Base-by-base conservation (phyloP, 2,329 filamentous ascomycete species). In the Aureobasidium pullulans region DNA sequence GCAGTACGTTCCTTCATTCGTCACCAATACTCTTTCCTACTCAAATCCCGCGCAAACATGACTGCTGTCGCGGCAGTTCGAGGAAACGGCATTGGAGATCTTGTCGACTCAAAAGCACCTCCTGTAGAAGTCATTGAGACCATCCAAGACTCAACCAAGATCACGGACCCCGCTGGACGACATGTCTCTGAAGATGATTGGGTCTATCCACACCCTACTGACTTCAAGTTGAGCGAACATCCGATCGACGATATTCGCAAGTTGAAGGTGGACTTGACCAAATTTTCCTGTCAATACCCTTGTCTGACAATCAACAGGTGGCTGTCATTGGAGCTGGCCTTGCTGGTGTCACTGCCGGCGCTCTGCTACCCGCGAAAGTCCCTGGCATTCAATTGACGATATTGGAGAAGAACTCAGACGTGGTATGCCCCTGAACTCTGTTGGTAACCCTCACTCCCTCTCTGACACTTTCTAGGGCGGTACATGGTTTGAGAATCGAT, bases 311-410 rank as follows among this genome's bases (percentile, higher is more conserved):
- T 19, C 19, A 13, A 4, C 9, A 43, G 23, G 84, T 87, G 1
- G 82, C 79, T 0, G 78, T 88, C 0, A 80, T 88, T 34, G 86
- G 86, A 1, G 85, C 84, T 8, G 86, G 85, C 0, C 71, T 88
- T 0, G 71, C 83, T 0, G 86, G 86, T 3, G 79, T 88, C 37
- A 79, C 81, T 4, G 83, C 87, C 1, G 87, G 86, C 0, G 77
- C 84, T 6, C 71, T 90, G 8, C 73, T 91, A 0, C 87, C 86
- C 0, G 79, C 75, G 8, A 90, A 90, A 63, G 82, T 90, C 0
- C 87, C 87, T 0, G 79, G 80, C 0, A 80, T 90, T 49, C 74
- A 87, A 47, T 71, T 90, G 61, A 82, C 78, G 0, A 84, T 89
- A 39, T 83, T 83, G 57, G 85, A 89, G 67, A 89, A 88, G 72